A percentile compares a stretch with the other conserved stretches of the same genome.
phyloP scores from a whole-genome alignment of 2,329 filamentous ascomycete species.

The Aspergillus piperis region DNA sequence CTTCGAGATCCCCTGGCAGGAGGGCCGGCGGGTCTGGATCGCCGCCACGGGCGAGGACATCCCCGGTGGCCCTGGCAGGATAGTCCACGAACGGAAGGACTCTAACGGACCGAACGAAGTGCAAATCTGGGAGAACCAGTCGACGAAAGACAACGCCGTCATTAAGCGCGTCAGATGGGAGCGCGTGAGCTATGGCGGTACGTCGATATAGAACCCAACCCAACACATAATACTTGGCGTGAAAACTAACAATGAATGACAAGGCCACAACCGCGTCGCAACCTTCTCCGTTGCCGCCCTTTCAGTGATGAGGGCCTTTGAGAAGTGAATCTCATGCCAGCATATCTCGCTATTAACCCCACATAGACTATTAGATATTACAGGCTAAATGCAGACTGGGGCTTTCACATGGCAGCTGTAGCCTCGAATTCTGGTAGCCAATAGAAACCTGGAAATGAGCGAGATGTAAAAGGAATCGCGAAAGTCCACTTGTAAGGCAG shows the following conservation, averaged over 20 bases:
- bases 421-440: not conserved
- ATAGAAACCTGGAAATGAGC: not conserved
- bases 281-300: constrained; percentile 42
- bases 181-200: constrained; percentile 47
- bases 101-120: constrained; percentile 35
- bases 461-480: constrained; percentile 1
- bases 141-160: constrained; percentile 14
- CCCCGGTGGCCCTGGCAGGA: constrained; percentile 27
- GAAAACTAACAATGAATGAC: not conserved
- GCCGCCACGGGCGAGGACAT: constrained; percentile 36
- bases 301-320: constrained; percentile 42
- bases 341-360: not conserved
- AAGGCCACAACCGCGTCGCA: constrained; percentile 47
- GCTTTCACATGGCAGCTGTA: not conserved
- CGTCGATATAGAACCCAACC: constrained; percentile 16
- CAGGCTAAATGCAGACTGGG: not conserved
- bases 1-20: constrained; percentile 72
- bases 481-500: constrained; percentile 1
- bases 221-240: not conserved
- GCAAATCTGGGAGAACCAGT: constrained; percentile 41
- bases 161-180: constrained; percentile 48
- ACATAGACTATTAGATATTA: not conserved
- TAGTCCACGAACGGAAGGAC: constrained; percentile 33
- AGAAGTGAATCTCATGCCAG: constrained; percentile 23
- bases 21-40: constrained; percentile 44